Evolutionary conservation across 2,329 filamentous ascomycete genomes (phyloP), one percentile per base, ranked within the genome.

Genomic region (Aureobasidium namibiae): DNA sequence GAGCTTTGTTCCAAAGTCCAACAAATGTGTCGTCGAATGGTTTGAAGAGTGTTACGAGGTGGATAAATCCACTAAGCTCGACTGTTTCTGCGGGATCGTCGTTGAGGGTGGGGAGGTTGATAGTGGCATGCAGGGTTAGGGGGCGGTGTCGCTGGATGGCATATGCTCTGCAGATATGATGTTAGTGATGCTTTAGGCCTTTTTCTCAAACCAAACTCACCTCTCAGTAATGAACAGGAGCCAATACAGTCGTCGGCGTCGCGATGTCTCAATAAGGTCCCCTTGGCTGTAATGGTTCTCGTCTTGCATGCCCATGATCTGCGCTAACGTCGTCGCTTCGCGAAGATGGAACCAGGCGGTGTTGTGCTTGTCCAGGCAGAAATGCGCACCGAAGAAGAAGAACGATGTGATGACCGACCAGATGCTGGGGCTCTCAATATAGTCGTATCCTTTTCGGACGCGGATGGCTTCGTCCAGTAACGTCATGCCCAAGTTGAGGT

Each of bases 1-100:
- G 74, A 4, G 80, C 76, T 62, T 85, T 82, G 68, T 87, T 87
- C 84, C 84, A 87, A 0, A 84, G 75, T 11, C 80, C 78, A 14
- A 87, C 77, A 64, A 87, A 86, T 0, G 78, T 80, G 63, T 86
- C 81, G 66, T 87, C 82, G 38, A 87, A 80, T 1, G 82, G 82
- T 34, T 80, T 78, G 69, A 84, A 87, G 14, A 84, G 78, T 53
- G 81, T 78, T 45, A 85, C 80, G 11, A 87, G 75, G 62, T 83
- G 79, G 34, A 82, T 74, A 62, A 87, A 85, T 1, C 84, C 84
- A 11, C 78, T 73, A 31, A 82, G 74, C 58, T 83, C 78, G 24
- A 78, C 77, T 0, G 76, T 72, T 65, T 85, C 83, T 53, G 79
- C 79, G 4, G 77, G 73, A 49, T 81, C 67, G 69, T 80, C 68